Conservation (phyloP, 345 rosid genomes). For the Euphorbia tirucalli region DNA sequence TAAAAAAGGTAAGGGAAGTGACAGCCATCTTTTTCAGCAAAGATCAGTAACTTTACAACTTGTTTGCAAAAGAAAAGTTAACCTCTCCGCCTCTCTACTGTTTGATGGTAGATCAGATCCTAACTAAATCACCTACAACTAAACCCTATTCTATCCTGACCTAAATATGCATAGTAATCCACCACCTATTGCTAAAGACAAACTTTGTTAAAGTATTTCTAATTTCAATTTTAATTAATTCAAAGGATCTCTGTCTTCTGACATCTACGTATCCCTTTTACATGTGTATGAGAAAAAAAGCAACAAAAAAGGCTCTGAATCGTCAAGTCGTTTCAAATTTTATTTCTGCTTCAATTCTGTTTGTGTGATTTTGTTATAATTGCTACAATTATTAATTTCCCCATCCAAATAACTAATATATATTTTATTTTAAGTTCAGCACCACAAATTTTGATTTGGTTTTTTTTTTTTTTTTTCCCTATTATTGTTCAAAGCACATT, state of each 20-base stretch:
- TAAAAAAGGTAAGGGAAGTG: conserved; percentile 24
- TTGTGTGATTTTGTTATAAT: conserved; percentile 10
- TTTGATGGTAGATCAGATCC: too few species aligned
- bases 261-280: too few species aligned
- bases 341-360: conserved; percentile 5
- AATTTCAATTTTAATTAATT: too few species aligned
- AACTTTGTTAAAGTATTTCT: conserved; percentile 11
- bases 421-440: too few species aligned
- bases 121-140: too few species aligned
- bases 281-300: background rate
- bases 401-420: background rate
- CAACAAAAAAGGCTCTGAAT: conserved; percentile 25
- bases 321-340: conserved; percentile 39
- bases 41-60: conserved; percentile 17
- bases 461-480: background rate
- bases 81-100: too few species aligned
- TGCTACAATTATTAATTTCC: conserved; percentile 7
- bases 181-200: conserved; percentile 22
- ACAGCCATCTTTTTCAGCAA: conserved; percentile 35
- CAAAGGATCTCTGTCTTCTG: conserved; percentile 47
- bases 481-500: background rate
- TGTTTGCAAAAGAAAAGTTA: too few species aligned
- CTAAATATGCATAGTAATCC: background rate
- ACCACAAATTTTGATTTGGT: background rate
- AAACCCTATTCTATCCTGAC: too few species aligned